Conservation (phyloP, 306 rosid genomes). For the Amphicarpaea edgeworthii region DNA sequence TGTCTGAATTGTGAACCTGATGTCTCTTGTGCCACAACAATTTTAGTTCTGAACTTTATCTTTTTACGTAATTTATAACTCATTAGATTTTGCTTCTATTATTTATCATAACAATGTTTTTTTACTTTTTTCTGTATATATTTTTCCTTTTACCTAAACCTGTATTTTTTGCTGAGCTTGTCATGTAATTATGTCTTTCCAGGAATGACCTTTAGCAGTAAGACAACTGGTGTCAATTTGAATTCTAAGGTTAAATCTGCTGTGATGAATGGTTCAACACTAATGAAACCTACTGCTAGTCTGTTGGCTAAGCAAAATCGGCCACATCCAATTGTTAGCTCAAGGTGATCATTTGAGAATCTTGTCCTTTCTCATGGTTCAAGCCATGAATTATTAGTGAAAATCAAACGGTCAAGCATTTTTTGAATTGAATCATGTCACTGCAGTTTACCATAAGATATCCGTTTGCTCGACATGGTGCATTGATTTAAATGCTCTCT, state of each 20-base stretch:
- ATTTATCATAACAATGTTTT: neutral
- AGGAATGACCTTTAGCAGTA: slow-evolving; percentile 66
- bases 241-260: slow-evolving; percentile 56
- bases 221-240: slow-evolving; percentile 41
- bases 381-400: slow-evolving; percentile 10
- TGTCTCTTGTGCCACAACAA: neutral
- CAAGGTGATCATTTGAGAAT: slow-evolving; percentile 63
- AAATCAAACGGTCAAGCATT: slow-evolving; percentile 30
- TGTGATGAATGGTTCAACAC: slow-evolving; percentile 69
- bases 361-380: slow-evolving; percentile 35
- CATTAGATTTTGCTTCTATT: slow-evolving; percentile 15
- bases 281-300: slow-evolving; percentile 97
- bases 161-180: slow-evolving; percentile 6
- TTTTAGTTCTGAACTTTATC: neutral
- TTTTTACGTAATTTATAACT: neutral
- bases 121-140: neutral
- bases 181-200: slow-evolving; percentile 40
- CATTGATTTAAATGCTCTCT: slow-evolving; percentile 15
- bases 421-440: slow-evolving; percentile 36
- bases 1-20: slow-evolving; percentile 24
- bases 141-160: neutral
- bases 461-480: slow-evolving; percentile 10
- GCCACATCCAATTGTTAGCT: slow-evolving; percentile 53
- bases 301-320: slow-evolving; percentile 87
- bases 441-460: slow-evolving; percentile 31